Percentiles rank a stretch among this genome's conserved stretches.
Conservation (phyloP, 1,284 basidiomycete genomes). For the Trichosporon ovoides region DNA sequence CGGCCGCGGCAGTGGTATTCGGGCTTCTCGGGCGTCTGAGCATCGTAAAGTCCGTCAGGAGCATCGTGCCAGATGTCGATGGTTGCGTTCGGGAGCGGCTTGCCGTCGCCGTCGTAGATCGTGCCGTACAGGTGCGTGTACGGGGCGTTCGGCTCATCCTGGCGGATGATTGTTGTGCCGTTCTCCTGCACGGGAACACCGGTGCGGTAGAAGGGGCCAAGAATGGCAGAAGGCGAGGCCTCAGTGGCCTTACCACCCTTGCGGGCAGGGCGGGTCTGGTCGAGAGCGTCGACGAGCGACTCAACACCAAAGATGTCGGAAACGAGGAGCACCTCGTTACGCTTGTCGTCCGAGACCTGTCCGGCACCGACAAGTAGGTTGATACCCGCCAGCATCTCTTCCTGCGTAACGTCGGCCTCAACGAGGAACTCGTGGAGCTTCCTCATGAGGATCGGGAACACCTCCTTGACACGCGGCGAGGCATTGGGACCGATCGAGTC, state of each 20-base stretch:
- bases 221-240: constrained; percentile 39
- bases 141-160: constrained; percentile 33
- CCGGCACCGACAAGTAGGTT: constrained; percentile 45
- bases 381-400: constrained; percentile 46
- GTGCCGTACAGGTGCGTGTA: constrained; percentile 39
- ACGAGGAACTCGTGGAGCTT: constrained; percentile 41
- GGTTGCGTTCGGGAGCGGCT: constrained; percentile 39
- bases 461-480: constrained; percentile 41
- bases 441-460: constrained; percentile 43
- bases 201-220: constrained; percentile 33
- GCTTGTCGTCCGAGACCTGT: constrained; percentile 41
- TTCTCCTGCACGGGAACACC: constrained; percentile 40
- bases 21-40: constrained; percentile 44
- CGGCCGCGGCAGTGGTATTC: constrained; percentile 41
- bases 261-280: constrained; percentile 20
- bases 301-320: constrained; percentile 48
- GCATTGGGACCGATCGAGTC: constrained; percentile 30
- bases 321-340: constrained; percentile 49
- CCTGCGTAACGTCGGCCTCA: constrained; percentile 45
- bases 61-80: constrained; percentile 48
- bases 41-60: constrained; percentile 48
- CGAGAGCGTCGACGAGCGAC: constrained; percentile 32
- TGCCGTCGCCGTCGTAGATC: constrained; percentile 37
- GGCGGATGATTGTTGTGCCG: constrained; percentile 34
- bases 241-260: constrained; percentile 12